phyloP scores from a whole-genome alignment of 257 asterid genomes.

The Sherardia arvensis region DNA sequence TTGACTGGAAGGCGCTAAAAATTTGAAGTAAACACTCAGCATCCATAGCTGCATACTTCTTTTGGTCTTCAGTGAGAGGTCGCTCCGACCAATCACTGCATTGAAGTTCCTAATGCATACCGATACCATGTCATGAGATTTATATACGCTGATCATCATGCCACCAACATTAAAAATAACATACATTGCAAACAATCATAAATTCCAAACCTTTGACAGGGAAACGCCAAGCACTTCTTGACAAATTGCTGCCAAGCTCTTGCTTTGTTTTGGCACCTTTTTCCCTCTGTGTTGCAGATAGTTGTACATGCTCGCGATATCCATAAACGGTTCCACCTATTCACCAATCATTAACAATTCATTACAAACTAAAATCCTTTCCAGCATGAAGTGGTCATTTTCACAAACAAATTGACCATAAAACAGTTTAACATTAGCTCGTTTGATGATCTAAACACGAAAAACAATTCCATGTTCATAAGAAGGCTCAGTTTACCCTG shows the following conservation, averaged over 20 bases:
- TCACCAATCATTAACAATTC: constrained; percentile 14
- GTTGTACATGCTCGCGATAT: constrained; percentile 53
- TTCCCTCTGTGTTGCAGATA: constrained; percentile 50
- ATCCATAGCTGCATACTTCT: constrained; percentile 79
- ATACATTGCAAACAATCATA: neutral
- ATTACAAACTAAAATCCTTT: neutral
- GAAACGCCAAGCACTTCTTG: constrained; percentile 67
- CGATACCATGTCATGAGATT: neutral
- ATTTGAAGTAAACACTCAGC: constrained; percentile 73
- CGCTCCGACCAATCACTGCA: constrained; percentile 98
- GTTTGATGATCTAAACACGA: too few species aligned
- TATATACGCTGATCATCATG: neutral
- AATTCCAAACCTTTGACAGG: constrained; percentile 59
- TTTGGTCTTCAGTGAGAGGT: constrained; percentile 81
- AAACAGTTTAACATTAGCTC: too few species aligned
- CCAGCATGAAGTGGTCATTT: neutral
- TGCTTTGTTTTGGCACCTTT: constrained; percentile 48
- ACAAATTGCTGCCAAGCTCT: constrained; percentile 81
- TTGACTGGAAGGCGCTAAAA: constrained; percentile 51
- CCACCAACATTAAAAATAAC: neutral
- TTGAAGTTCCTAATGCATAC: constrained; percentile 63
- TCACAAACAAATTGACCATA: neutral
- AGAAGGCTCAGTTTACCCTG: constrained; percentile 39
- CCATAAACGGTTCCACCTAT: constrained; percentile 85
- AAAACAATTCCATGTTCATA: neutral